Conservation (phyloP, 73 alveolate species). For the Tetrahymena malaccensis region DNA sequence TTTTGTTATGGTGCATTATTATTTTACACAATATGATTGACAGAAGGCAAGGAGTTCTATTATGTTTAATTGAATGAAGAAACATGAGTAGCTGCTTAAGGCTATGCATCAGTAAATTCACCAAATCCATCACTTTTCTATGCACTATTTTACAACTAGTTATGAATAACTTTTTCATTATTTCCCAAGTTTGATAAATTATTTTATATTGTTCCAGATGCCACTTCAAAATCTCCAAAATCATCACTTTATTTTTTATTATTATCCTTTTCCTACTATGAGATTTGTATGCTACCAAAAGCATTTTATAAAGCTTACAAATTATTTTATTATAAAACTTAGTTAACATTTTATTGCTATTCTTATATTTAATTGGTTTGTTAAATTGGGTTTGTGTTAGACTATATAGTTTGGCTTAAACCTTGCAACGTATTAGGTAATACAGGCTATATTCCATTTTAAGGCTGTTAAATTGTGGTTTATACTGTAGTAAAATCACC, state of each 20-base stretch:
- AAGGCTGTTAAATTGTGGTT: not conserved
- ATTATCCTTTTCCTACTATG: not conserved
- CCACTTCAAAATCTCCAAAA: not conserved
- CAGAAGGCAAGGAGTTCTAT: not conserved
- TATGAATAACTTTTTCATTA: not conserved
- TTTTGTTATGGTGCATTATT: not conserved
- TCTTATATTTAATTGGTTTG: not conserved
- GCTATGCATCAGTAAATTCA: not conserved
- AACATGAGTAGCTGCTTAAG: not conserved
- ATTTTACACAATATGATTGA: not conserved
- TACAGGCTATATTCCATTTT: not conserved
- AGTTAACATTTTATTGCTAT: no score
- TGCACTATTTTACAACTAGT: not conserved
- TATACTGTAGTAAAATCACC: not conserved
- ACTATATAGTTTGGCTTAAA: no score
- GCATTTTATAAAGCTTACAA: not conserved
- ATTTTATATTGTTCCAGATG: not conserved
- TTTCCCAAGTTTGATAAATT: no score
- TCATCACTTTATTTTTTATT: not conserved
- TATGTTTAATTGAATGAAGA: not conserved
- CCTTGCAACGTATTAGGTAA: not conserved
- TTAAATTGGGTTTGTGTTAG: no score
- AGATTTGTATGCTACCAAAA: not conserved
- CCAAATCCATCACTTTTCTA: not conserved
- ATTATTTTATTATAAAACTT: no score